Base-by-base conservation (phyloP, 805 yeast species). In the Hanseniaspora opuntiae region DNA sequence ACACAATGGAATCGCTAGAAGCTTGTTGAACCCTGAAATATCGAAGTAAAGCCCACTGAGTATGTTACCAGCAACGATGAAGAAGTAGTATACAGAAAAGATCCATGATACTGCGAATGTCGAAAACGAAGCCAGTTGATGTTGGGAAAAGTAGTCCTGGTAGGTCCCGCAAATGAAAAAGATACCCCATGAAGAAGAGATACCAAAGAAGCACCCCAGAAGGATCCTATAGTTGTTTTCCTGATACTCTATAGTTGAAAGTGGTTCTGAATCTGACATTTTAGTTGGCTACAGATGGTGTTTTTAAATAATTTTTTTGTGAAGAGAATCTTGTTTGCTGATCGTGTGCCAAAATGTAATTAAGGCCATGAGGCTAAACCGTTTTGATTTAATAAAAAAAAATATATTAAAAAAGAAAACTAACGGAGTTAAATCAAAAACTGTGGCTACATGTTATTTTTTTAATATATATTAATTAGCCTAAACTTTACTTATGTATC, bases 81-180 rank as follows among this genome's bases (percentile, higher is more conserved):
- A 58, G 52, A 61, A 64, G 45, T 56, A 58, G 52, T 58, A 64
- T 1, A 63, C 56, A 12, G 66, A 74, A 61, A 84, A 84, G 55
- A 84, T 76, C 93, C 90, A 84, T 0, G 86, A 78, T 4, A 82
- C 70, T 2, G 76, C 63, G 20, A 81, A 70, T 16, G 78, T 69
- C 16, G 74, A 63, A 22, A 71, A 63, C 35, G 70, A 58, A 7
- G 62, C 60, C 54, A 84, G 68, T 56, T 79, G 80, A 60, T 81
- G 74, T 17, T 65, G 63, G 3, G 77, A 66, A 1, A 83, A 72
- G 62, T 78, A 82, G 0, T 85, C 77, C 63, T 83, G 85, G 39
- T 83, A 71, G 0, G 81, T 82, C 53, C 88, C 87, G 12, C 76
- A 71, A 0, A 84, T 67, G 61, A 83, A 84, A 65, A 81, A 71